Percentiles rank a stretch among this genome's conserved stretches.
phyloP scores from a whole-genome alignment of 192 early-diverging fungal genomes.

The Gaertneriomyces sp. region DNA sequence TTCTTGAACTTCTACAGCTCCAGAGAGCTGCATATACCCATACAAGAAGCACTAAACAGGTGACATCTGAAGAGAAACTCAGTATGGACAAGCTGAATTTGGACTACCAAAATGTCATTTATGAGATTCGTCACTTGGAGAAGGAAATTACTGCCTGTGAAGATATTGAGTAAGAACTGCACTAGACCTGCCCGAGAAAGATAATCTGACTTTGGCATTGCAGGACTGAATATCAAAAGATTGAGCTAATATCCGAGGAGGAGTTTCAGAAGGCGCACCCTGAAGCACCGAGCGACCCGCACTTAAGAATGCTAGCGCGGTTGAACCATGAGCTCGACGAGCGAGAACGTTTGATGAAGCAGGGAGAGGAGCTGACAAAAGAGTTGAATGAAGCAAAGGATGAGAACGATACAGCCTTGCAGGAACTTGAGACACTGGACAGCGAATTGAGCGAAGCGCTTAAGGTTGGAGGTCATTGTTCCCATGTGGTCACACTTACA shows the following conservation, averaged over 20 bases:
- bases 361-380: constrained; percentile 21
- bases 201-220: constrained; percentile 9
- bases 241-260: constrained; percentile 44
- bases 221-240: constrained; percentile 55
- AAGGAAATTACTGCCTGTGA: constrained; percentile 54
- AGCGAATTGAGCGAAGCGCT: constrained; percentile 26
- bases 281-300: constrained; percentile 24
- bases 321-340: constrained; percentile 52
- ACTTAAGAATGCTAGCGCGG: constrained; percentile 53
- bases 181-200: not conserved
- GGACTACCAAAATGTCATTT: constrained; percentile 51
- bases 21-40: constrained; percentile 23
- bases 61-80: constrained; percentile 51
- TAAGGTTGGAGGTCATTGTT: constrained; percentile 14
- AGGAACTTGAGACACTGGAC: constrained; percentile 32
- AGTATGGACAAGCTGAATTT: constrained; percentile 50
- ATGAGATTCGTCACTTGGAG: constrained; percentile 55
- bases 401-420: constrained; percentile 14
- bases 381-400: not conserved
- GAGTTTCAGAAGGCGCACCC: constrained; percentile 31
- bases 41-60: constrained; percentile 40
- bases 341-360: constrained; percentile 36
- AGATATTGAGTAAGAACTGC: constrained; percentile 49
- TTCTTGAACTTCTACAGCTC: constrained; percentile 30
- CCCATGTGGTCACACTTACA: not conserved